Conservation (phyloP, 192 early-diverging fungal species). For the Coemansia umbellata region DNA sequence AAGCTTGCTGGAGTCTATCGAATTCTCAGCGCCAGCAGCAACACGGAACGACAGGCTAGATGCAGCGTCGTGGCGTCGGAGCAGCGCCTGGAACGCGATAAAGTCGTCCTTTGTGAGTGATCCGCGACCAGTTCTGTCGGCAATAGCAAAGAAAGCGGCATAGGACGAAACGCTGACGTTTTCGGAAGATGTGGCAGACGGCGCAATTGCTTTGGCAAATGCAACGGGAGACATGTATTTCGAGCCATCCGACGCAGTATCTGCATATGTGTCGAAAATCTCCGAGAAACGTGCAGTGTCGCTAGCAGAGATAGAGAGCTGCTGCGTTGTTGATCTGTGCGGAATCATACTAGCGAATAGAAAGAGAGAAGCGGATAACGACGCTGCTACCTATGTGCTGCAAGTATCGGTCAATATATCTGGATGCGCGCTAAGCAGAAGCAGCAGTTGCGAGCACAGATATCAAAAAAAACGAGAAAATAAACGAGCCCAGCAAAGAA, state of each 20-base stretch:
- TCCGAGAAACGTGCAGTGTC: slow-evolving; percentile 32
- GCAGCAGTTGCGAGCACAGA: too few species aligned
- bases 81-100: slow-evolving; percentile 47
- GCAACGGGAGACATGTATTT: slow-evolving; percentile 44
- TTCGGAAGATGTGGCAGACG: slow-evolving; percentile 4
- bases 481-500: too few species aligned
- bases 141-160: slow-evolving; percentile 50
- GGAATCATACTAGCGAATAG: slow-evolving; percentile 5
- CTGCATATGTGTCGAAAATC: slow-evolving; percentile 46
- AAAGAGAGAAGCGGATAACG: too few species aligned
- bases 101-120: slow-evolving; percentile 52
- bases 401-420: too few species aligned
- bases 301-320: slow-evolving; percentile 14
- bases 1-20: slow-evolving; percentile 10
- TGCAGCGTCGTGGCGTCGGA: slow-evolving; percentile 53
- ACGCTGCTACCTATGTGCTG: too few species aligned
- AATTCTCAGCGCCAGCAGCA: slow-evolving; percentile 17
- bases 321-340: slow-evolving; percentile 2
- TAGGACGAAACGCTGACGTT: slow-evolving; percentile 9
- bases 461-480: too few species aligned
- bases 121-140: slow-evolving; percentile 43
- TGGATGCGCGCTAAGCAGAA: too few species aligned
- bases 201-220: slow-evolving; percentile 42
- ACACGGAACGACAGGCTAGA: slow-evolving; percentile 49
- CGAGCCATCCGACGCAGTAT: slow-evolving; percentile 26